Conservation (phyloP, 2,329 filamentous ascomycete species). For the Torrubiella hemipterigena region DNA sequence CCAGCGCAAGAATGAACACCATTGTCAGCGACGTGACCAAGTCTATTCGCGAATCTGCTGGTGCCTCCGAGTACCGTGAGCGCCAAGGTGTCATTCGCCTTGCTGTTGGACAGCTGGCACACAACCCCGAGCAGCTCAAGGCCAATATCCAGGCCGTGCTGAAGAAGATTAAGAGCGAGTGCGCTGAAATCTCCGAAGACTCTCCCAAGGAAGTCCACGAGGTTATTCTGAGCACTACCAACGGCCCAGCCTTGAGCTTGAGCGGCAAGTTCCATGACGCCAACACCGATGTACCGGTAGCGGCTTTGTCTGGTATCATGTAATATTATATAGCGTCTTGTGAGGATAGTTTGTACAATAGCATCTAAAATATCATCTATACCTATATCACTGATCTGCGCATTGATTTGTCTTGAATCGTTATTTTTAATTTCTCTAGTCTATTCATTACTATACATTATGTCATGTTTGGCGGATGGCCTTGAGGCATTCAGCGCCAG, state of each 20-base stretch:
- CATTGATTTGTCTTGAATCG: too few species aligned
- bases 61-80: slow-evolving; percentile 80
- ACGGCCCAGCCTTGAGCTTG: slow-evolving; percentile 76
- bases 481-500: slow-evolving; percentile 40
- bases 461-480: slow-evolving; percentile 21
- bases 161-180: slow-evolving; percentile 65
- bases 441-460: slow-evolving; percentile 16
- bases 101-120: slow-evolving; percentile 82
- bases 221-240: slow-evolving; percentile 74
- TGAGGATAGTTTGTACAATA: slow-evolving; percentile 10
- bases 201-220: slow-evolving; percentile 36
- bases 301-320: slow-evolving; percentile 41
- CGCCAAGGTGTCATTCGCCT: slow-evolving; percentile 72
- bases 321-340: slow-evolving; percentile 19
- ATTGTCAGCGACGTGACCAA: slow-evolving; percentile 68
- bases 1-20: slow-evolving; percentile 75
- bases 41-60: slow-evolving; percentile 71
- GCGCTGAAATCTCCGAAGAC: slow-evolving; percentile 52
- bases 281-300: slow-evolving; percentile 41
- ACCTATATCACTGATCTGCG: slow-evolving; percentile 9
- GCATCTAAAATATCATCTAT: slow-evolving; percentile 1
- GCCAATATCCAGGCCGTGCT: slow-evolving; percentile 74
- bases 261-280: slow-evolving; percentile 64
- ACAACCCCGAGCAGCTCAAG: slow-evolving; percentile 76
- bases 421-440: slow-evolving; percentile 4